Base-by-base conservation (phyloP, 441 rosid genomes). In the Populus hybrid region DNA sequence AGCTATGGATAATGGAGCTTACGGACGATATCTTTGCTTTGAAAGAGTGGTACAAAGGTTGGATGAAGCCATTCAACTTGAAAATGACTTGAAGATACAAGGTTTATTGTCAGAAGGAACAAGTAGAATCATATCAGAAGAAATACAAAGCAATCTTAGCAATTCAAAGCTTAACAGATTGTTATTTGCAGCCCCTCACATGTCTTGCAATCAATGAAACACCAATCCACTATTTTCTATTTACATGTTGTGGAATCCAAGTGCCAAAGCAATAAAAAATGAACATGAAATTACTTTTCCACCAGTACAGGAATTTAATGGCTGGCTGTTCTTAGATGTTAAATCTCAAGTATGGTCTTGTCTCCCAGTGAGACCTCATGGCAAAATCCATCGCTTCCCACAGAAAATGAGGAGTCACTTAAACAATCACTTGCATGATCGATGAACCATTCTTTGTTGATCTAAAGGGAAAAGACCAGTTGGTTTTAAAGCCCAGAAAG, bases 1-100 rank as follows among this genome's bases (percentile, higher is more conserved):
- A 81, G 83, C 82, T 68, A 82, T 84, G 86, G 76, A 86, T 69
- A 29, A 66, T 65, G 88, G 87, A 50, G 84, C 84, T 68, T 65
- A 29, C 21, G 88, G 88, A 2, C 77, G 87, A 69, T 86, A 86
- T 24, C 68, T 76, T 35, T 86, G 85, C 76, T 86, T 76, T 26
- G 78, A 86, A 6, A 81, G 50, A 75, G 77, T 82, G 1, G 42
- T 86, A 18, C 64, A 31, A 38, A 80, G 74, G 36, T 3, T 68
- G 65, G 81, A 78, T 1, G 82, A 83, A 28, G 88, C 77, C 21
- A 65, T 80, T 64, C 78, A 81, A n/a, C 80, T 86, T 36, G 85
- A 83, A 28, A 78, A 71, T 42, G 78, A 61, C 23, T 24, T 86
- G 64, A 78, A 76, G 31, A 76, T 42, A 56, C 72, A 73, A 9